Evolutionary conservation across 139 green algal species (phyloP).

Genomic region (Chlamydomonas schloesseri): DNA sequence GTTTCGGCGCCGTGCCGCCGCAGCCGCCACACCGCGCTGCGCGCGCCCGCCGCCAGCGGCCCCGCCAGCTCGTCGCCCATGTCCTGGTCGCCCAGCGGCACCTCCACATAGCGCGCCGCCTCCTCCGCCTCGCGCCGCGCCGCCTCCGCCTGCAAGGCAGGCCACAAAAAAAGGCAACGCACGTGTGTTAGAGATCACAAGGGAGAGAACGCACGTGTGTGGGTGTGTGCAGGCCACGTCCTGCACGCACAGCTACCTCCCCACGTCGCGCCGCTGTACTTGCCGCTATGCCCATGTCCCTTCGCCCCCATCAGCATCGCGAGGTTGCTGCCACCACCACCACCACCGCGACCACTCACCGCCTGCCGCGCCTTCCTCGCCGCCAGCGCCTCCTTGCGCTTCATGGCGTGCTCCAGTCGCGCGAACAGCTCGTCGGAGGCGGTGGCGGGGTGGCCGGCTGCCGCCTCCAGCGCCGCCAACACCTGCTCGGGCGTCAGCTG

Average conservation of each 20-base stretch:
- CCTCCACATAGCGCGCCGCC: constrained; percentile 24
- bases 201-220: no score
- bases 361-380: background rate
- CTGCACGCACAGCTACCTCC: no score
- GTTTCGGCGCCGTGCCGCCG: constrained; percentile 5
- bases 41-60: constrained; percentile 1
- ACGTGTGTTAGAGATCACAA: no score
- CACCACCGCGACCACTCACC: background rate
- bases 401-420: constrained; percentile 16
- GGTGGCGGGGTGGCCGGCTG: background rate
- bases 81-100: background rate
- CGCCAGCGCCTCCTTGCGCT: constrained; percentile 17
- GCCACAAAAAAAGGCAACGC: no score
- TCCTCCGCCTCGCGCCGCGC: background rate
- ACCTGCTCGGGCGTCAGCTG: constrained; percentile 1
- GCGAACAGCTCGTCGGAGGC: constrained; percentile 17
- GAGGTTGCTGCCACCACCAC: no score
- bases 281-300: no score
- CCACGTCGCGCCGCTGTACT: no score
- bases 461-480: background rate
- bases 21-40: constrained; percentile 6
- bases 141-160: background rate
- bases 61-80: constrained; percentile 9
- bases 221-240: no score
- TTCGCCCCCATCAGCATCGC: no score